Evolutionary conservation across 495 filamentous ascomycete genomes (phyloP).

Genomic region (Cenococcum geophilum): DNA sequence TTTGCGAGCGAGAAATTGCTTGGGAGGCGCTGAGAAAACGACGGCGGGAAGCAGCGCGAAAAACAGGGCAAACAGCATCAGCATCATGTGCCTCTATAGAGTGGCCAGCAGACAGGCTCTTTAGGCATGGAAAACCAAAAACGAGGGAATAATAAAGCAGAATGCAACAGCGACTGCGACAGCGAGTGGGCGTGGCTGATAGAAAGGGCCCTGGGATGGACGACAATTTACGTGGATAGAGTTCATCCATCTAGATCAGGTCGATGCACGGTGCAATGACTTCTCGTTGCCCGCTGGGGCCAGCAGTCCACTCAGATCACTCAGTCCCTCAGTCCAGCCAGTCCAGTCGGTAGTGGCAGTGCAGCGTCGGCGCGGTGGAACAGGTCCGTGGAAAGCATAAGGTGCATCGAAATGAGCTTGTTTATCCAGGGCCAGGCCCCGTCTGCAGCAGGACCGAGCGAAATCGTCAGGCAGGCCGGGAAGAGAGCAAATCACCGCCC

Average conservation of each 20-base stretch:
- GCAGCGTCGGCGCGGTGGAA: constrained; percentile 6
- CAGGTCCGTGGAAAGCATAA: not conserved
- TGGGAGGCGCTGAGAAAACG: constrained; percentile 1
- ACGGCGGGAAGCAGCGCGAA: constrained; percentile 5
- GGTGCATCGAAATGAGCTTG: constrained; percentile 21
- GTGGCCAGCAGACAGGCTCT: constrained; percentile 4
- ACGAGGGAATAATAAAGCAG: not conserved
- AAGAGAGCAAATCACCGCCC: not conserved
- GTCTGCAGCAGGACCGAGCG: not conserved
- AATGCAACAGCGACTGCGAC: constrained; percentile 8
- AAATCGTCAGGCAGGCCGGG: not conserved
- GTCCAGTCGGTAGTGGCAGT: constrained; percentile 1
- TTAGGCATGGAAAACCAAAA: constrained; percentile 6
- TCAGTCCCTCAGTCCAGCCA: too few species aligned
- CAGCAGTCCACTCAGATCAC: too few species aligned
- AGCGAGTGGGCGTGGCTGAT: not conserved
- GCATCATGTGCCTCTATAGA: constrained; percentile 6
- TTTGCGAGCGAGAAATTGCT: constrained; percentile 11
- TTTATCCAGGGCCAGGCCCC: constrained; percentile 12
- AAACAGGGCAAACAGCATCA: constrained; percentile 14
- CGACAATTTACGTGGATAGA: constrained; percentile 16
- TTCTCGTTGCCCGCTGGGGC: too few species aligned
- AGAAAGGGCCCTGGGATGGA: constrained; percentile 4
- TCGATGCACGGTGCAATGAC: too few species aligned
- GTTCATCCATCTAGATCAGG: not conserved